These are phyloP conservation scores for Myrica gale DNA, from an alignment of 306 rosid genomes.

Conservation along the genomic window DNA sequence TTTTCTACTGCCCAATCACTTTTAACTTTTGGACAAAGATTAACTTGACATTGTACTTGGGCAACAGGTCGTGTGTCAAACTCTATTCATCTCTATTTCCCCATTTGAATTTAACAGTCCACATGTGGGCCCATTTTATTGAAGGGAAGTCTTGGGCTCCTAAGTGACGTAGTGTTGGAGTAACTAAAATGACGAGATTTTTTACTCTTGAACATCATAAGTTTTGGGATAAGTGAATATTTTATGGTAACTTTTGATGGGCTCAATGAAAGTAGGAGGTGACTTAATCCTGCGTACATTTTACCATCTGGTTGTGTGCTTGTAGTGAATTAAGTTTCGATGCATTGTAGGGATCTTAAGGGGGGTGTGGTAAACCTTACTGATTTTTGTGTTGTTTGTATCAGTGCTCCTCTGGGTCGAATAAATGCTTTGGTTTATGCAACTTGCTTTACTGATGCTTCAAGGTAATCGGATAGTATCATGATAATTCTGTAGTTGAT, in stretches of 20 bases:
- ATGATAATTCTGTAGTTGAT: conserved; percentile 24
- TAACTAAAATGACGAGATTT: background rate
- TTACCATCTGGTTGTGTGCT: background rate
- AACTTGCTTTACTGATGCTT: conserved; percentile 88
- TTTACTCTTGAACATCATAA: background rate
- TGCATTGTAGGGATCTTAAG: background rate
- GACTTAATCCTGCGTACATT: background rate
- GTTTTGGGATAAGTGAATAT: background rate
- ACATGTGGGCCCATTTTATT: too few relatives aligned
- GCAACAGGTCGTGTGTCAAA: too few relatives aligned
- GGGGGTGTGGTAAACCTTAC: conserved; percentile 20
- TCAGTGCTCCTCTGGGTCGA: conserved; percentile 77
- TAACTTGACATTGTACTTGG: too few relatives aligned
- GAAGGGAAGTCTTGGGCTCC: too few relatives aligned
- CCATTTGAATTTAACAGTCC: too few relatives aligned
- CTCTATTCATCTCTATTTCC: too few relatives aligned
- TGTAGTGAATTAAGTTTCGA: too few relatives aligned
- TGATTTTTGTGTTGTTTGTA: conserved; percentile 11
- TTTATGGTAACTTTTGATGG: background rate
- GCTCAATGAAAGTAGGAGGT: background rate
- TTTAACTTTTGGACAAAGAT: too few relatives aligned
- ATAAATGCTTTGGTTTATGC: conserved; percentile 82
- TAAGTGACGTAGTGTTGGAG: too few relatives aligned
- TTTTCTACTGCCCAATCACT: too few relatives aligned
- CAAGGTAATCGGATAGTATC: conserved; percentile 62